Base-by-base conservation (phyloP, 1,284 basidiomycete genomes). In the Heterobasidion parviporum region DNA sequence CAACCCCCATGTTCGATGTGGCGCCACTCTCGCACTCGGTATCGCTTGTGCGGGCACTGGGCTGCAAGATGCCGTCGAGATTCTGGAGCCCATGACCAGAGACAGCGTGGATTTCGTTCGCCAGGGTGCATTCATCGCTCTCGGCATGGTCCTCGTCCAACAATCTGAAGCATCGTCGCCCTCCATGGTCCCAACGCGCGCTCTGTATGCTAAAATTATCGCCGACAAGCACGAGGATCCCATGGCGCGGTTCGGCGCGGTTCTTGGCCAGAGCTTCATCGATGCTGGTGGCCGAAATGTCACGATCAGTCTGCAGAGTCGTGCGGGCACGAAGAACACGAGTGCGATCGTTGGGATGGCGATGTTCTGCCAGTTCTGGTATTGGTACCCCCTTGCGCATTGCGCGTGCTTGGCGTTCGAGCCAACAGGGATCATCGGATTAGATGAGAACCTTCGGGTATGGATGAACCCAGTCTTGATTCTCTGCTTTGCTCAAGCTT, bases 41-140 rank as follows among this genome's bases (percentile, higher is more conserved):
- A 94, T 98, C 62, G 92, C 94, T 15, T 98, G 94, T 65, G 94
- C 95, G 20, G 95, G 95, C n/a, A 98, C 95, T 20, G 95, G 94
- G 57, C 81, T 95, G 53, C 61, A 88, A 83, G 93, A 97, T 69
- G 95, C 95, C 10, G 85, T 98, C 56, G 92, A 94, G 62, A 91
- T 98, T 60, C 75, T 98, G 56, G 92, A 97, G 70, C 95, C 95
- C 6, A 92, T 98, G 89, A 96, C 93, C 20, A 95, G 91, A 66
- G 95, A 98, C 64, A 86, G 94, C 26, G 91, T 97, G 50, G 95
- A 98, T 71, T 98, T 97, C 67, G 95, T 98, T 55, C 88, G 94
- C 26, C 95, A 98, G 73, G 94, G 94, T n/a, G 94, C 95, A 3
- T 92, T 94, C 71, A 86, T 96, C 61, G 87, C 94, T 7, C 81